Percentiles rank a stretch among this genome's conserved stretches.
Conservation (phyloP, 495 filamentous ascomycete genomes). For the Halenospora varia region DNA sequence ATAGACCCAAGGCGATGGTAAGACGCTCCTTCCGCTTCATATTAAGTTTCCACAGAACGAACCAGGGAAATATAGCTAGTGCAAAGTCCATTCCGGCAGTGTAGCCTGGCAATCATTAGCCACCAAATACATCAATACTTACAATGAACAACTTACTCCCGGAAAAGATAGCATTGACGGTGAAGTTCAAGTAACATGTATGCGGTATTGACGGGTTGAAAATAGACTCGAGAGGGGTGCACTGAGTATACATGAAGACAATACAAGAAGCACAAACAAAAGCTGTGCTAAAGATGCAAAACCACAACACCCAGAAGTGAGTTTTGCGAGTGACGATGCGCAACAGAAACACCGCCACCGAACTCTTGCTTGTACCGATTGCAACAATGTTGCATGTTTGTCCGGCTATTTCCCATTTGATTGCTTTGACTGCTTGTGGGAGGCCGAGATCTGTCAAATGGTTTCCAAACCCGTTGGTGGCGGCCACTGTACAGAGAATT, state of each 20-base stretch:
- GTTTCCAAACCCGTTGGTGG: neutral
- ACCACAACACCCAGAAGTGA: neutral
- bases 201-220: neutral
- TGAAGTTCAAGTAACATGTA: neutral
- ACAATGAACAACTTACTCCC: neutral
- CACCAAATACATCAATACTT: neutral
- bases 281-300: neutral
- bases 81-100: neutral
- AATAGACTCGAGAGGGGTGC: neutral
- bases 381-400: neutral
- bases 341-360: neutral
- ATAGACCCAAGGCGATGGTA: neutral
- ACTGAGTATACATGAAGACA: neutral
- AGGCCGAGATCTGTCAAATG: neutral
- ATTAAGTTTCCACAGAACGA: neutral
- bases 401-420: neutral
- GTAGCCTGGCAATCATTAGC: neutral
- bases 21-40: neutral
- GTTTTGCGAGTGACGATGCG: neutral
- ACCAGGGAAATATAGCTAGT: neutral
- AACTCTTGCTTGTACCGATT: neutral
- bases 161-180: neutral
- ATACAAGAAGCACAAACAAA: neutral
- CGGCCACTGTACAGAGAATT: neutral
- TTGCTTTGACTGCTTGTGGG: neutral